Conservation (phyloP, 352 stramenopile species). For the Pythium sp. region DNA sequence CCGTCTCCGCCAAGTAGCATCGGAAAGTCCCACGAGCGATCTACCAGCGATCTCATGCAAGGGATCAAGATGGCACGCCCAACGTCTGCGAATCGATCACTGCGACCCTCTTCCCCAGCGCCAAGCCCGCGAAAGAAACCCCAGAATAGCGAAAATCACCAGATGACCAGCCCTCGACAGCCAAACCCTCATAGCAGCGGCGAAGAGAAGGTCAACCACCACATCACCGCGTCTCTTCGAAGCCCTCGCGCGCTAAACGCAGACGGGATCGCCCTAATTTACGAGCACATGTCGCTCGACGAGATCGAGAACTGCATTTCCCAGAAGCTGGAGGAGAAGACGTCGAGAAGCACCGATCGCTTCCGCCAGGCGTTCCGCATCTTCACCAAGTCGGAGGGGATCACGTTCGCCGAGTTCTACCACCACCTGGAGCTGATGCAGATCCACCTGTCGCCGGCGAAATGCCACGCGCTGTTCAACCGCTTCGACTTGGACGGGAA, state of each 20-base stretch:
- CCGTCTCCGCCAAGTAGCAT: not conserved
- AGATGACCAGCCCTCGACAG: not conserved
- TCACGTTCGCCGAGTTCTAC: slow-evolving; percentile 63
- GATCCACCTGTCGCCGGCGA: slow-evolving; percentile 53
- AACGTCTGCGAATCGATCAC: not conserved
- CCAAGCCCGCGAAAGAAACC: slow-evolving; percentile 5
- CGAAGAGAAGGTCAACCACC: not conserved
- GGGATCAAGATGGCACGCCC: not conserved
- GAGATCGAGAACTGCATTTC: slow-evolving; percentile 55
- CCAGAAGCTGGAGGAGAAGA: slow-evolving; percentile 59
- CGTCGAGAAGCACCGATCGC: slow-evolving; percentile 41
- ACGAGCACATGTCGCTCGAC: slow-evolving; percentile 51
- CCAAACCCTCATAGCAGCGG: not conserved
- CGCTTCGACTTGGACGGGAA: slow-evolving; percentile 58
- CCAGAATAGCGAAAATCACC: not conserved
- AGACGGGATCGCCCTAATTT: slow-evolving; percentile 28
- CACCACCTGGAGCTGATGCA: slow-evolving; percentile 48
- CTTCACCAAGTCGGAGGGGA: slow-evolving; percentile 63
- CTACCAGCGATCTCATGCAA: not conserved
- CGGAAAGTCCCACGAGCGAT: not conserved
- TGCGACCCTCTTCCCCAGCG: not conserved
- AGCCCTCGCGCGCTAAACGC: slow-evolving; percentile 15
- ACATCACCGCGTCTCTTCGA: slow-evolving; percentile 4
- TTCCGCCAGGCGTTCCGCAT: slow-evolving; percentile 63
- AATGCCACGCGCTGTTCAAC: slow-evolving; percentile 62